phyloP scores from a whole-genome alignment of 1,284 basidiomycete species.

The Trichosporon ovoides region DNA sequence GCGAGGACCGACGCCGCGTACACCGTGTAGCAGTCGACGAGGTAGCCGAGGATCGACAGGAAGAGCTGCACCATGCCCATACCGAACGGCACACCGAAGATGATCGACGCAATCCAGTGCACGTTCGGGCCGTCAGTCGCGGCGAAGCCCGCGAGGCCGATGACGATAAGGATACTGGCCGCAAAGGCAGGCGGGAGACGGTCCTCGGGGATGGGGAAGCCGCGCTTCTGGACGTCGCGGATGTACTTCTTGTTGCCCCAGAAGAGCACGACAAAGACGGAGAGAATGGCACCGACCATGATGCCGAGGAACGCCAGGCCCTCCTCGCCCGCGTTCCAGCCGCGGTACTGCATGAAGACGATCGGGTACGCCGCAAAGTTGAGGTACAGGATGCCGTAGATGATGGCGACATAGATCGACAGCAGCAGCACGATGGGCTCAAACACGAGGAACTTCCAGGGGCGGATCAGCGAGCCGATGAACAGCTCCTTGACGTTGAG shows the following conservation, averaged over 20 bases:
- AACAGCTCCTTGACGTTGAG: conserved; percentile 40
- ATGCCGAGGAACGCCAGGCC: conserved; percentile 65
- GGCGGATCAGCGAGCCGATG: conserved; percentile 47
- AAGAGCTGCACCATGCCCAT: conserved; percentile 60
- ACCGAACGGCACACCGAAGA: conserved; percentile 62
- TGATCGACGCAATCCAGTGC: conserved; percentile 56
- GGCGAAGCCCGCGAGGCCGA: conserved; percentile 48
- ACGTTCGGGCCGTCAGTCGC: conserved; percentile 42
- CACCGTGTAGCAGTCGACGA: conserved; percentile 59
- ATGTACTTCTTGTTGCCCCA: conserved; percentile 57
- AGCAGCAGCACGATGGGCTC: conserved; percentile 52
- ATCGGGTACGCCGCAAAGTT: conserved; percentile 53
- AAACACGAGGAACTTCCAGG: conserved; percentile 50
- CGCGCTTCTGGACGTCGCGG: conserved; percentile 53
- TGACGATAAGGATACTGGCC: conserved; percentile 41
- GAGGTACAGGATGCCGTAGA: conserved; percentile 47
- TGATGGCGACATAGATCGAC: conserved; percentile 57
- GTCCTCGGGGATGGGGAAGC: conserved; percentile 58
- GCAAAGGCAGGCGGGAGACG: conserved; percentile 54
- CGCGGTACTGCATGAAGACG: conserved; percentile 59
- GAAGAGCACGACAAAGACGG: conserved; percentile 55
- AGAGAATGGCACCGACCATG: conserved; percentile 58
- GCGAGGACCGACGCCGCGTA: conserved; percentile 59
- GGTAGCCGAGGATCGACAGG: conserved; percentile 58
- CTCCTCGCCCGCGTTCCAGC: conserved; percentile 58